Evolutionary conservation across 2,329 filamentous ascomycete genomes (phyloP).

Genomic region (Fusarium humuli): DNA sequence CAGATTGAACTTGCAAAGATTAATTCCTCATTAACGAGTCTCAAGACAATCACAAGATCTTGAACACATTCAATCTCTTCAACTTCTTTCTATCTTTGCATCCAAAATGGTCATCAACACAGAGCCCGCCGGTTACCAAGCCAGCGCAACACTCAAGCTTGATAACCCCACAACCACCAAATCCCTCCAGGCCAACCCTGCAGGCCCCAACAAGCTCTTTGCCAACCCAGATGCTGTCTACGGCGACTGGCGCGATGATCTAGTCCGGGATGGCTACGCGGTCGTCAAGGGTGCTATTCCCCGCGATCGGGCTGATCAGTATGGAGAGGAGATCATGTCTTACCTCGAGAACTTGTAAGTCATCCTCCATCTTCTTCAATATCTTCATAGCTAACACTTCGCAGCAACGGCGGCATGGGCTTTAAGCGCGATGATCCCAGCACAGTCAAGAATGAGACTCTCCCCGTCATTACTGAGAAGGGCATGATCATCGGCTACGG

Average conservation of each 20-base stretch:
- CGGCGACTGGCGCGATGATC: slow-evolving; percentile 16
- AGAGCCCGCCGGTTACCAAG: slow-evolving; percentile 1
- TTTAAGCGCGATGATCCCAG: slow-evolving; percentile 8
- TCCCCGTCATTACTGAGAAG: slow-evolving; percentile 10
- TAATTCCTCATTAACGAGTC: rapidly evolving
- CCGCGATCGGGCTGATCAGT: background rate
- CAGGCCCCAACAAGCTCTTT: slow-evolving; percentile 12
- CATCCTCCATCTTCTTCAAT: rapidly evolving
- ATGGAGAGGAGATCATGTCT: slow-evolving; percentile 2
- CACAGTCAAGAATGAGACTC: background rate
- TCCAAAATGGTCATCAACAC: slow-evolving; percentile 13
- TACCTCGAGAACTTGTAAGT: slow-evolving; percentile 13
- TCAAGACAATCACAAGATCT: background rate
- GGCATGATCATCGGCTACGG: slow-evolving; percentile 24
- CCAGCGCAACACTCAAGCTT: background rate
- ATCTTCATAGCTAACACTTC: rapidly evolving
- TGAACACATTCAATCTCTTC: background rate
- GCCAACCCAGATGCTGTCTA: background rate
- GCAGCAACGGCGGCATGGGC: slow-evolving; percentile 10
- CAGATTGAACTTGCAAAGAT: background rate
- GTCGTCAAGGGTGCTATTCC: slow-evolving; percentile 14
- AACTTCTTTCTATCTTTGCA: rapidly evolving
- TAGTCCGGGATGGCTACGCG: slow-evolving; percentile 5
- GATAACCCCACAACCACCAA: background rate
- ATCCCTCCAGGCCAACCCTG: slow-evolving; percentile 13